Percentiles rank a stretch among this genome's conserved stretches.
These are phyloP conservation scores for Saccharomycopsis phalli DNA, from an alignment of 1,139 yeast genomes.

Conservation along the genomic window DNA sequence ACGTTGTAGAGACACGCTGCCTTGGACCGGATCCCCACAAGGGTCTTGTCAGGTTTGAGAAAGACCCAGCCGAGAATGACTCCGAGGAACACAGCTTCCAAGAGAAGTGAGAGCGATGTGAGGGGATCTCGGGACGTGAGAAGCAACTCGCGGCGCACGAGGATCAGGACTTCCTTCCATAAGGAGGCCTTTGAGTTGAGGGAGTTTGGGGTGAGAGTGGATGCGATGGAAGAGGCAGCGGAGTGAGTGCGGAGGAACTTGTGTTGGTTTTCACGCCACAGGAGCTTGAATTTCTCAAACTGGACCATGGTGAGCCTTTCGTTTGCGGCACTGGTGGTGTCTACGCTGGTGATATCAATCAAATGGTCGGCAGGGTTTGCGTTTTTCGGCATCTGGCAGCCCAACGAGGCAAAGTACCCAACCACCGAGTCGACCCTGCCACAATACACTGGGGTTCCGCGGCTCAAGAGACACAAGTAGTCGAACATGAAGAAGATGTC, in stretches of 20 bases:
- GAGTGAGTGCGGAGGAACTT: background rate
- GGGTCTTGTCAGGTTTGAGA: conserved; percentile 49
- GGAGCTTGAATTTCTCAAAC: conserved; percentile 36
- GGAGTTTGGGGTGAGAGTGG: too few species aligned
- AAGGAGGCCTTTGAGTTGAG: conserved; percentile 20
- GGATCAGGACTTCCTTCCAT: conserved; percentile 43
- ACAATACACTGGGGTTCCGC: conserved; percentile 30
- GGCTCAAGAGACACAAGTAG: conserved; percentile 58
- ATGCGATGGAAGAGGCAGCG: background rate
- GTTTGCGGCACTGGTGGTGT: conserved; percentile 36
- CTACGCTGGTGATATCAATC: conserved; percentile 65
- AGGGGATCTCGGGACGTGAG: conserved; percentile 52
- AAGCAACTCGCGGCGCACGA: conserved; percentile 47
- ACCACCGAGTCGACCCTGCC: conserved; percentile 29
- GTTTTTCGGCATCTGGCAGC: conserved; percentile 37
- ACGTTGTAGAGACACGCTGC: conserved; percentile 59
- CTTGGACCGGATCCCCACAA: conserved; percentile 60
- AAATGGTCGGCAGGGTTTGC: conserved; percentile 57
- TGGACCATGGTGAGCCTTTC: conserved; percentile 38
- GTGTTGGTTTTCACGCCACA: conserved; percentile 36
- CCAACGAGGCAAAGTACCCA: conserved; percentile 44
- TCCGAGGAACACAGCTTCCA: conserved; percentile 52
- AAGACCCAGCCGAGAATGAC: conserved; percentile 69
- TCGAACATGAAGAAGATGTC: conserved; percentile 68
- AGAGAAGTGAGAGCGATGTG: conserved; percentile 44